Evolutionary conservation across 2,329 filamentous ascomycete species (phyloP).

Genomic region (Colletotrichum agaves): DNA sequence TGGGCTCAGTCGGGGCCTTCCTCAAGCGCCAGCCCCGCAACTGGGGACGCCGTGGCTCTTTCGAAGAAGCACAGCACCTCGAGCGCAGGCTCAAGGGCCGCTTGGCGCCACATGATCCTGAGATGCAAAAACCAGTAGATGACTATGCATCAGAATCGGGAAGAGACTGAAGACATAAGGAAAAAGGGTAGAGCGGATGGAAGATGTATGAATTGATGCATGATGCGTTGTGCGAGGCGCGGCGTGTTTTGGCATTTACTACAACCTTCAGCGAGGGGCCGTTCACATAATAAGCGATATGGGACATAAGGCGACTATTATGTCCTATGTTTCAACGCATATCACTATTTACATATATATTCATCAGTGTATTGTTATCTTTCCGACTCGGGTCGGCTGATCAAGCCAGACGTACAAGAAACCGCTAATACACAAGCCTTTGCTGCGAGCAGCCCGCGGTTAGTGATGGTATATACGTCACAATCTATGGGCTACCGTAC

Average conservation of each 20-base stretch:
- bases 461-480: too few species aligned
- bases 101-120: slow-evolving; percentile 24
- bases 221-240: slow-evolving; percentile 25
- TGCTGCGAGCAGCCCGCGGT: background rate
- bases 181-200: background rate
- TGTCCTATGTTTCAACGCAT: background rate
- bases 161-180: slow-evolving; percentile 8
- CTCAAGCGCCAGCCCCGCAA: slow-evolving; percentile 89
- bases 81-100: slow-evolving; percentile 21
- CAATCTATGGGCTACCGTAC: too few species aligned
- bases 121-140: slow-evolving; percentile 38
- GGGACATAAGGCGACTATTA: background rate
- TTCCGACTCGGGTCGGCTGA: background rate
- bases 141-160: slow-evolving; percentile 37
- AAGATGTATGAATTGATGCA: slow-evolving; percentile 7
- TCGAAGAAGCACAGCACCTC: slow-evolving; percentile 62
- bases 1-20: slow-evolving; percentile 94
- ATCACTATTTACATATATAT: slow-evolving; percentile 11
- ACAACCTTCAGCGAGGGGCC: slow-evolving; percentile 12
- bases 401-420: background rate
- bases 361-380: slow-evolving; percentile 31
- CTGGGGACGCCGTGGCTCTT: slow-evolving; percentile 86
- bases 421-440: background rate
- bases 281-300: slow-evolving; percentile 14
- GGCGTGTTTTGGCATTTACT: slow-evolving; percentile 22